Percentiles rank a stretch among this genome's conserved stretches.
Conservation (phyloP, 345 rosid genomes). For the Salix suchowensis region DNA sequence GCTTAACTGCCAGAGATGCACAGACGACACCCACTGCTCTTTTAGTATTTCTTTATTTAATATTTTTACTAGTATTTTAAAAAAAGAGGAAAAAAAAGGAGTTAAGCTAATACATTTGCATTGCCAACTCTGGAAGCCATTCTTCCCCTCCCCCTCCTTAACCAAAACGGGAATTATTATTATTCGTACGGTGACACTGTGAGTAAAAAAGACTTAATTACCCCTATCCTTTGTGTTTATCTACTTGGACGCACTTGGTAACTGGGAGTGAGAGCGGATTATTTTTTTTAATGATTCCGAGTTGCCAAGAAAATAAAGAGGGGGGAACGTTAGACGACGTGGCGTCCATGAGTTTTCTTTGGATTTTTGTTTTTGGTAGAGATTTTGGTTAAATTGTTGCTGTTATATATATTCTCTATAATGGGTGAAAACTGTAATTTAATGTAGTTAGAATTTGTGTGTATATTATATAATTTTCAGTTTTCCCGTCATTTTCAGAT, state of each 20-base stretch:
- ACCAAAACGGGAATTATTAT: not conserved
- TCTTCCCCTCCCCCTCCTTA: conserved; percentile 19
- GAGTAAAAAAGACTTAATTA: conserved; percentile 11
- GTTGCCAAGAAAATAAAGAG: not conserved
- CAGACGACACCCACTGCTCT: not conserved
- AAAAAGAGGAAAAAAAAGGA: too few species aligned
- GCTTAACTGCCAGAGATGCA: conserved; percentile 57
- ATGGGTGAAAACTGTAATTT: not conserved
- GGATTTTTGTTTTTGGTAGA: not conserved
- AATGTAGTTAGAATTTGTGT: not conserved
- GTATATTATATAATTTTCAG: not conserved
- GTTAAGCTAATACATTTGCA: conserved; percentile 14
- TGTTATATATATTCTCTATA: too few species aligned
- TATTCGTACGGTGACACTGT: not conserved
- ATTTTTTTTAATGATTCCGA: not conserved
- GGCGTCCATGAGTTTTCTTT: conserved; percentile 9
- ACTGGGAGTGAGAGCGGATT: not conserved
- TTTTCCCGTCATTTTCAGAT: not conserved
- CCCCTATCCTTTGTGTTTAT: not conserved
- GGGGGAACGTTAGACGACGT: not conserved
- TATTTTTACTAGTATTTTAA: too few species aligned
- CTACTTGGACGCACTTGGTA: not conserved
- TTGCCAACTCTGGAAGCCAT: conserved; percentile 84
- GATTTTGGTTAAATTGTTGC: not conserved
- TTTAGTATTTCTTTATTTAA: not conserved